Conservation (phyloP, 1,284 basidiomycete species). For the Pseudozyma pruni region DNA sequence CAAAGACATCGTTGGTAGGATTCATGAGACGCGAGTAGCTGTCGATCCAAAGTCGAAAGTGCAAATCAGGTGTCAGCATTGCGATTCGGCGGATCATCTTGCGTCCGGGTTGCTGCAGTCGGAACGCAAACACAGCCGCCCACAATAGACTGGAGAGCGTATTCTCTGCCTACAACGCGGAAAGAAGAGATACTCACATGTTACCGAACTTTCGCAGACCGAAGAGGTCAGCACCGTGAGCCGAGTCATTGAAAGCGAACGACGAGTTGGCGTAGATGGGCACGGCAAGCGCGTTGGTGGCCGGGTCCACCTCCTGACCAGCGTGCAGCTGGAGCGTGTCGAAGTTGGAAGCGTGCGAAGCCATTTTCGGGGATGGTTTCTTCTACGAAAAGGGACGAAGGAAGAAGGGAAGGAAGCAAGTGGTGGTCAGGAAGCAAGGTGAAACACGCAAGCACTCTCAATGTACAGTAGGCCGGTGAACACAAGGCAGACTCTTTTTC, state of each 20-base stretch:
- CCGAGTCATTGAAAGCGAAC: slow-evolving; percentile 67
- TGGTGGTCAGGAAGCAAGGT: slow-evolving; percentile 2
- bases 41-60: neutral
- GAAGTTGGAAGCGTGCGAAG: slow-evolving; percentile 56
- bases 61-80: neutral
- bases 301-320: slow-evolving; percentile 78
- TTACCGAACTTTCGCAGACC: slow-evolving; percentile 75
- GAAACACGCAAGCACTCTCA: too few relatives aligned
- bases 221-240: slow-evolving; percentile 84
- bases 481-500: too few relatives aligned
- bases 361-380: slow-evolving; percentile 11
- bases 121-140: too few relatives aligned
- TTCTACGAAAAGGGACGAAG: neutral
- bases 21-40: slow-evolving; percentile 76
- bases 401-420: neutral
- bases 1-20: slow-evolving; percentile 86
- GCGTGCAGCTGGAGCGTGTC: slow-evolving; percentile 75
- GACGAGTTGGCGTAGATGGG: slow-evolving; percentile 76
- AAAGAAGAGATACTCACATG: slow-evolving; percentile 72
- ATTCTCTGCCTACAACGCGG: too few relatives aligned
- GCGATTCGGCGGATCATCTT: neutral
- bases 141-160: too few relatives aligned
- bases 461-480: too few relatives aligned
- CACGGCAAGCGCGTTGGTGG: slow-evolving; percentile 80
- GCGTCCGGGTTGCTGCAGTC: too few relatives aligned